A percentile compares a stretch with the other conserved stretches of the same genome.
phyloP scores from a whole-genome alignment of 257 asterid species.

The Scutellaria barbata region DNA sequence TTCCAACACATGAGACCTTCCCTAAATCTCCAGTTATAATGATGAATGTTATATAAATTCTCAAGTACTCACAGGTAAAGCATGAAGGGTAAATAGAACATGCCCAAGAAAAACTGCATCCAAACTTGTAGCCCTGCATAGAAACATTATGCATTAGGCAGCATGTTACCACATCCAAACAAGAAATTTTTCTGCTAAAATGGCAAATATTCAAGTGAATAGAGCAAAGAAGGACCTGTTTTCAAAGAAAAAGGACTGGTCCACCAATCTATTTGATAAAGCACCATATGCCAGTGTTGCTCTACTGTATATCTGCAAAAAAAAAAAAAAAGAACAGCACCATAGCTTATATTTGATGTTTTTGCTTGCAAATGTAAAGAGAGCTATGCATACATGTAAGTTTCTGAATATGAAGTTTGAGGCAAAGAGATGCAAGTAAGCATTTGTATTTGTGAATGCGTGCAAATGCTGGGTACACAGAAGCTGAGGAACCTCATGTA shows the following conservation, averaged over 20 bases:
- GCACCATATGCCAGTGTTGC: constrained; percentile 71
- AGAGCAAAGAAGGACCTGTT: constrained; percentile 55
- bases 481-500: not conserved
- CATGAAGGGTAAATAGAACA: constrained; percentile 76
- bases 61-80: constrained; percentile 85
- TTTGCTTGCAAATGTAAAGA: not conserved
- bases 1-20: constrained; percentile 17
- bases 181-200: not conserved
- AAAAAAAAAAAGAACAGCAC: constrained; percentile 15
- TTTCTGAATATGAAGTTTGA: not conserved
- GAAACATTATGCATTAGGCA: constrained; percentile 29
- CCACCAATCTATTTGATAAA: constrained; percentile 78
- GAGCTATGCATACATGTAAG: not conserved
- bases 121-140: constrained; percentile 87
- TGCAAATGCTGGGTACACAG: constrained; percentile 2
- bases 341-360: constrained; percentile 11
- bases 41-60: not conserved
- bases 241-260: constrained; percentile 67
- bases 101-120: constrained; percentile 86
- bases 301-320: constrained; percentile 77
- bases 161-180: constrained; percentile 25
- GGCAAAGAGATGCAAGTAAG: constrained; percentile 8
- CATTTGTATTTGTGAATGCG: not conserved
- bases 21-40: not conserved
- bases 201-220: constrained; percentile 6